These are phyloP conservation scores for Eucalyptus grandis DNA, from an alignment of 345 rosid species.

Conservation along the genomic window DNA sequence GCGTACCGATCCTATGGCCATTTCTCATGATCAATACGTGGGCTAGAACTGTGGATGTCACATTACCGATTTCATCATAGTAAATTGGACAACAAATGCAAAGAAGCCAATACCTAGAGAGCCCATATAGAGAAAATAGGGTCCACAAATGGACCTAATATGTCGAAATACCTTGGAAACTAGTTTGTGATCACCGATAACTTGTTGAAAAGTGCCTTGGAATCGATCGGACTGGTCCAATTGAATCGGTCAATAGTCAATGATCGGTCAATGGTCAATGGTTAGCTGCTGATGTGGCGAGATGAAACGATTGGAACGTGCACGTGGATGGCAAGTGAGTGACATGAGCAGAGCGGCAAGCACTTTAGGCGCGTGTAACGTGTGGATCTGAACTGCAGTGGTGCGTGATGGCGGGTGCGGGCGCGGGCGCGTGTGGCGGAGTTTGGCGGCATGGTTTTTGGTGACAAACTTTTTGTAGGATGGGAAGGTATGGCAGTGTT, in stretches of 20 bases:
- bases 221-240: too few species aligned
- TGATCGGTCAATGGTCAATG: too few species aligned
- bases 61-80: neutral
- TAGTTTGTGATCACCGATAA: neutral
- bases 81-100: neutral
- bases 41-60: neutral
- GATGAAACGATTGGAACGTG: neutral
- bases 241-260: too few species aligned
- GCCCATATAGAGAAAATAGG: neutral
- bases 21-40: too few species aligned
- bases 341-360: neutral
- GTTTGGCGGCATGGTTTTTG: neutral
- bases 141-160: neutral
- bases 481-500: neutral
- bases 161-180: neutral
- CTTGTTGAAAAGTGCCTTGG: neutral
- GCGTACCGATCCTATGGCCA: too few species aligned
- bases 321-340: neutral
- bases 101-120: neutral
- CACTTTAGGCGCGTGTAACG: neutral
- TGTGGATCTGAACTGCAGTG: neutral
- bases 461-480: neutral
- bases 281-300: neutral
- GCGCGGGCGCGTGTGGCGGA: rapidly evolving
- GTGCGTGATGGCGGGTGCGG: neutral